These are phyloP conservation scores for Cryptosporidium ubiquitum DNA, from an alignment of 169 alveolate genomes.

Conservation along the genomic window DNA sequence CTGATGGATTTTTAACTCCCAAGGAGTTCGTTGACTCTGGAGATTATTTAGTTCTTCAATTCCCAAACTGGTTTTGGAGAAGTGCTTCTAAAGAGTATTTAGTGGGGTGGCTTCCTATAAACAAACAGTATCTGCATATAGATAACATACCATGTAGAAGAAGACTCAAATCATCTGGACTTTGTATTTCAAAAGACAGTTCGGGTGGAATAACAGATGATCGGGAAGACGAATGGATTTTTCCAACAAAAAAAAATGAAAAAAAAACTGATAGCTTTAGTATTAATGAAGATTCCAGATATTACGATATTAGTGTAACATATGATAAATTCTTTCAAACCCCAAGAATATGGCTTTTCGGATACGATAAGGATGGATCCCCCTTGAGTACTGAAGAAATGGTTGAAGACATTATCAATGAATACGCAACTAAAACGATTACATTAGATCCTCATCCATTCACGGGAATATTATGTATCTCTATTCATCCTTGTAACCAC, in stretches of 20 bases:
- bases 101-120: constrained; percentile 76
- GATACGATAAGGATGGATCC: constrained; percentile 86
- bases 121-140: constrained; percentile 76
- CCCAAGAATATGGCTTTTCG: constrained; percentile 94
- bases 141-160: constrained; percentile 77
- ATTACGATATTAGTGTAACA: constrained; percentile 79
- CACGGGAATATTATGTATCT: constrained; percentile 83
- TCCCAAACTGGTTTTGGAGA: constrained; percentile 81
- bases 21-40: constrained; percentile 81
- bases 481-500: constrained; percentile 94
- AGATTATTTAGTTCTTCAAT: constrained; percentile 76
- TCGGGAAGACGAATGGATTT: constrained; percentile 34
- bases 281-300: constrained; percentile 75
- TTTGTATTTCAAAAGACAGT: constrained; percentile 17
- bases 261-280: neutral
- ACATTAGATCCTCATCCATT: constrained; percentile 93
- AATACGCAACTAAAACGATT: constrained; percentile 91
- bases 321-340: constrained; percentile 83
- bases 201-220: constrained; percentile 24
- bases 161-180: constrained; percentile 74
- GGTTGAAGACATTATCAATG: constrained; percentile 92
- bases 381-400: constrained; percentile 88
- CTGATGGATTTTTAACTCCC: constrained; percentile 78
- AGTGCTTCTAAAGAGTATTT: constrained; percentile 70
- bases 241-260: constrained; percentile 4